Evolutionary conservation across 1,284 basidiomycete genomes (phyloP).

Genomic region (Amylostereum chailletii): DNA sequence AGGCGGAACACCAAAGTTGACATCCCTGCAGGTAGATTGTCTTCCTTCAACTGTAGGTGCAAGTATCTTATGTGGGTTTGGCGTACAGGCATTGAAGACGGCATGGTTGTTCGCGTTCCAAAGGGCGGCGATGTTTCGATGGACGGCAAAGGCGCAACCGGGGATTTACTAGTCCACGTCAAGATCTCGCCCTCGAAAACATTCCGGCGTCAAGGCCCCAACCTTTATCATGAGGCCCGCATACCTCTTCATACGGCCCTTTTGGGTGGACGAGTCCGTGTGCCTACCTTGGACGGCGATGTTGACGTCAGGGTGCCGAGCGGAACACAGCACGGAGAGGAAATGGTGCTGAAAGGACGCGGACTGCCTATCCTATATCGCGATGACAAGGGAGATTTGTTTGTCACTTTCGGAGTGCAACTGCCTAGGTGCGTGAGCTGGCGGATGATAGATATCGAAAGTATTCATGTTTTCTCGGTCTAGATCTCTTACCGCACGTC

Average conservation of each 20-base stretch:
- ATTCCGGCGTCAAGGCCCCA: constrained; percentile 89
- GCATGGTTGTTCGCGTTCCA: constrained; percentile 86
- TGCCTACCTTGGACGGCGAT: constrained; percentile 93
- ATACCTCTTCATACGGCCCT: constrained; percentile 91
- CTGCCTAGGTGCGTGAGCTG: constrained; percentile 72
- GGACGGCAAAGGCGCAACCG: constrained; percentile 65
- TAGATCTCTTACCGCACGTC: constrained; percentile 75
- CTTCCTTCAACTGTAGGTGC: constrained; percentile 11
- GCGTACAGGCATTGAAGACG: constrained; percentile 83
- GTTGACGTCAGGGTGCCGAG: constrained; percentile 91
- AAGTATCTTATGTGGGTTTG: constrained; percentile 6
- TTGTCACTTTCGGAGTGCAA: constrained; percentile 83
- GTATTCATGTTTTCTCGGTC: constrained; percentile 11
- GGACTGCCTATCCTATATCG: constrained; percentile 73
- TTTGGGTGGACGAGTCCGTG: constrained; percentile 85
- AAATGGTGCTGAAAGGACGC: constrained; percentile 88
- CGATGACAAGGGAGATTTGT: constrained; percentile 77
- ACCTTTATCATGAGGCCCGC: constrained; percentile 86
- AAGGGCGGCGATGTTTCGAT: constrained; percentile 84
- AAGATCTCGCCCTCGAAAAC: constrained; percentile 76
- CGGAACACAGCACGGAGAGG: constrained; percentile 95
- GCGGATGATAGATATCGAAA: constrained; percentile 7
- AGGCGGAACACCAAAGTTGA: constrained; percentile 78
- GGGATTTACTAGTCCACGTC: constrained; percentile 87
- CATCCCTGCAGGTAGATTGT: constrained; percentile 71